Evolutionary conservation across 495 filamentous ascomycete species (phyloP).

Genomic region (Tuber indicum): DNA sequence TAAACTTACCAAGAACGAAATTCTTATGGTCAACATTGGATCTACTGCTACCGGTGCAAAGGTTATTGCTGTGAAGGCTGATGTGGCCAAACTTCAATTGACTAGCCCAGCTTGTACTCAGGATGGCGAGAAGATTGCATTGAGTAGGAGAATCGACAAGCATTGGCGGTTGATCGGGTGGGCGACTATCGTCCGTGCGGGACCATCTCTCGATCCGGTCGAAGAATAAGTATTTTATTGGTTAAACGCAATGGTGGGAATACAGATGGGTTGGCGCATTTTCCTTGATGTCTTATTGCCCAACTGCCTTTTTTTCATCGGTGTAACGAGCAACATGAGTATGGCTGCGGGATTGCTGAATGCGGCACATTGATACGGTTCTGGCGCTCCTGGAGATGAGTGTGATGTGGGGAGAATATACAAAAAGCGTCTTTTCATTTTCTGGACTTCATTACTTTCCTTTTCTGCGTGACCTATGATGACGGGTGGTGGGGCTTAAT

Average conservation of each 20-base stretch:
- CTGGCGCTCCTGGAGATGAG: background rate
- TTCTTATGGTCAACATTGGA: conserved; percentile 99
- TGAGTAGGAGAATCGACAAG: conserved; percentile 95
- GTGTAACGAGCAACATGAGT: background rate
- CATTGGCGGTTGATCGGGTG: conserved; percentile 98
- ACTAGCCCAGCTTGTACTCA: conserved; percentile 89
- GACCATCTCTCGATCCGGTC: conserved; percentile 33
- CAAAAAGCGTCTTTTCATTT: background rate
- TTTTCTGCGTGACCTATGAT: background rate
- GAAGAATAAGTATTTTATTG: conserved; percentile 19
- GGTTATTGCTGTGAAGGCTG: conserved; percentile 90
- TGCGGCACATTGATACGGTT: background rate
- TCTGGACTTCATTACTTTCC: background rate
- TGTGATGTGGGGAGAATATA: background rate
- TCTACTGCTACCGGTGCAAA: conserved; percentile 93
- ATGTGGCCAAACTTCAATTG: conserved; percentile 84
- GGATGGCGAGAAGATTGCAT: conserved; percentile 93
- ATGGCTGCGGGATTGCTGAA: background rate
- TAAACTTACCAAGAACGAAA: conserved; percentile 94
- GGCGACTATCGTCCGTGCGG: conserved; percentile 68
- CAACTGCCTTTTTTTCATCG: background rate
- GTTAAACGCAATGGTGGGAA: background rate
- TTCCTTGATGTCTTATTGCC: background rate
- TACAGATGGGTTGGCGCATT: background rate
- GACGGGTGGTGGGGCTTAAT: background rate